Base-by-base conservation (phyloP, 179 eudicot genomes). In the Drosera spatulata region DNA sequence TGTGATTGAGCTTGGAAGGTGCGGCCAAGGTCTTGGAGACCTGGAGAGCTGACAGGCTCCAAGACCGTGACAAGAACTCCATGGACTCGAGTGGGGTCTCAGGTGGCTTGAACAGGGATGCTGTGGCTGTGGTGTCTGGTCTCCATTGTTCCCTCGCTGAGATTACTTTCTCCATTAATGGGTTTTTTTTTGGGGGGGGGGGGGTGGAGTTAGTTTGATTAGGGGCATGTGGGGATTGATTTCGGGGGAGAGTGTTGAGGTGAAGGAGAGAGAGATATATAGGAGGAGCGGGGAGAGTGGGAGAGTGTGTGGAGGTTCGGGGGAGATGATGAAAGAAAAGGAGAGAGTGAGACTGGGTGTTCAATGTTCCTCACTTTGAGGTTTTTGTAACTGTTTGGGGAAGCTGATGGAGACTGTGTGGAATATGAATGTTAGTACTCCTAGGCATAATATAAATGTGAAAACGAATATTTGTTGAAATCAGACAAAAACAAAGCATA, bases 11-110 rank as follows among this genome's bases (percentile, higher is more conserved):
- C 14, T 75, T 66, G 15, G 57, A 10, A 10, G 80, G 59, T 12
- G 88, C 85, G 6, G 95, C 71, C 2, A 93, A 56, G 5, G 88
- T 80, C 68, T 84, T 93, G 59, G 98, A 86, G 10, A 91, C 71
- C 58, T 91, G 82, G 2, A 69, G 66, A 6, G 98, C 95, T 0
- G 99, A 93, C 4, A 79, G 60, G 39, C 95, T 86, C 99, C 99
- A 93, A 0, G 99, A 93, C 7, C 99, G 86, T 2, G 99, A 86
- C 5, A 93, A 77, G 39, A 84, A 93, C 76, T 93, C 97, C 97
- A 93, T 93, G 14, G 99, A 83, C 65, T 93, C 96, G 2, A 45
- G 71, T 0, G 93, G 88, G 3, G 88, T 89, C 59, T 89, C 99
- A 2, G 90, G 91, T 4, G 95, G 91, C 51, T 77, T 69, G 71